phyloP scores from a whole-genome alignment of 352 stramenopile genomes.

The Phytopythium litorale region DNA sequence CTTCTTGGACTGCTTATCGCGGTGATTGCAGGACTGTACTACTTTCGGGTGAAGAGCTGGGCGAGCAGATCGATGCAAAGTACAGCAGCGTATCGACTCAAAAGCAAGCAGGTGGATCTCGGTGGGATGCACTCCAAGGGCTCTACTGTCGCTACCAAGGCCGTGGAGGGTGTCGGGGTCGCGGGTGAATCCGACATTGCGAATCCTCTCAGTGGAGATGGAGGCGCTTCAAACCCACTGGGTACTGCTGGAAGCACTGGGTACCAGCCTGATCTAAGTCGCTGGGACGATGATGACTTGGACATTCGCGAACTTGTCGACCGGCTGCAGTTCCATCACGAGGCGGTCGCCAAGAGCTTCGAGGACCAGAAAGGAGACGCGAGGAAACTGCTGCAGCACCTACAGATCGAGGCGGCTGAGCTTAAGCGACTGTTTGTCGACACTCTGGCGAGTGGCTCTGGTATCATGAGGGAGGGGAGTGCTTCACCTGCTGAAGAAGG shows the following conservation, averaged over 20 bases:
- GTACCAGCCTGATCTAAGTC: slow-evolving; percentile 52
- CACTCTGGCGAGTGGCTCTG: slow-evolving; percentile 23
- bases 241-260: slow-evolving; percentile 14
- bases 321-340: slow-evolving; percentile 73
- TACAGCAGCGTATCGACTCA: slow-evolving; percentile 37
- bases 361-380: slow-evolving; percentile 69
- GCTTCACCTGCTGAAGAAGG: not conserved
- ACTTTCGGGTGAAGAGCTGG: slow-evolving; percentile 84
- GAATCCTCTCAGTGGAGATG: not conserved
- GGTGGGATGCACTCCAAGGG: slow-evolving; percentile 67
- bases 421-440: slow-evolving; percentile 67
- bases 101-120: slow-evolving; percentile 56
- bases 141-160: slow-evolving; percentile 43
- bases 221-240: not conserved
- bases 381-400: slow-evolving; percentile 50
- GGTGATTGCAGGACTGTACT: slow-evolving; percentile 77
- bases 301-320: slow-evolving; percentile 74
- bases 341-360: slow-evolving; percentile 68
- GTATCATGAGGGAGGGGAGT: not conserved
- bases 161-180: not conserved
- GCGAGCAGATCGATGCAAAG: slow-evolving; percentile 33
- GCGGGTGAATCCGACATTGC: not conserved
- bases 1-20: slow-evolving; percentile 71
- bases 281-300: slow-evolving; percentile 75
- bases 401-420: slow-evolving; percentile 64